Evolutionary conservation across 164 flowering plant species (phyloP).

Genomic region (Magnolia changhungtana): DNA sequence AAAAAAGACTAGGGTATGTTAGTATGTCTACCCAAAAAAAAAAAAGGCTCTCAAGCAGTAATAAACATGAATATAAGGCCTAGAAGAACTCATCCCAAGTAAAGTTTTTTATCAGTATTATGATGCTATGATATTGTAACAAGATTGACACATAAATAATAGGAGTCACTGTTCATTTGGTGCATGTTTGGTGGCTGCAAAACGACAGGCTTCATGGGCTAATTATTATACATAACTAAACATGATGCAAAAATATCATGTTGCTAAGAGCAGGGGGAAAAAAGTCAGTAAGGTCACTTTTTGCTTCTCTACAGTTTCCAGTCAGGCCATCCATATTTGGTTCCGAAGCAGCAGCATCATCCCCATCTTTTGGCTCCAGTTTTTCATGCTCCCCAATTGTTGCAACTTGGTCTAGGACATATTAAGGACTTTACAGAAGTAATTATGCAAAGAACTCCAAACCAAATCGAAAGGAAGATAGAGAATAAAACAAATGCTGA

Average conservation of each 20-base stretch:
- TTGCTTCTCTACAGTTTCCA: constrained; percentile 27
- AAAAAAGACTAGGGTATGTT: no score
- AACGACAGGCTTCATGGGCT: neutral
- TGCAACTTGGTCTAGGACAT: constrained; percentile 35
- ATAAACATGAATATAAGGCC: no score
- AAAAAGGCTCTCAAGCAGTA: no score
- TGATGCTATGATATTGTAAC: no score
- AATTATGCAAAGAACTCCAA: neutral
- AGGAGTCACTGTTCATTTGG: no score
- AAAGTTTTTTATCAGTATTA: no score
- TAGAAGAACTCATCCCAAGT: no score
- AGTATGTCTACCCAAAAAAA: no score
- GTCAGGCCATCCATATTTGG: constrained; percentile 32
- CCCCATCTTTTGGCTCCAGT: constrained; percentile 28
- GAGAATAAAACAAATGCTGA: neutral
- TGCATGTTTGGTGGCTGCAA: no score
- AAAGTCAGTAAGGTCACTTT: constrained; percentile 27
- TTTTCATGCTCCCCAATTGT: constrained; percentile 34
- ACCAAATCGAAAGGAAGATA: neutral
- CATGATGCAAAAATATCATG: neutral
- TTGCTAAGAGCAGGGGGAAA: neutral
- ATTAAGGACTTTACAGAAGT: constrained; percentile 25
- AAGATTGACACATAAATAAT: no score
- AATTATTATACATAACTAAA: neutral
- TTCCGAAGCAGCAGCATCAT: constrained; percentile 33